Base-by-base conservation (phyloP, 2,329 filamentous ascomycete genomes). In the Emericellopsis atlantica region DNA sequence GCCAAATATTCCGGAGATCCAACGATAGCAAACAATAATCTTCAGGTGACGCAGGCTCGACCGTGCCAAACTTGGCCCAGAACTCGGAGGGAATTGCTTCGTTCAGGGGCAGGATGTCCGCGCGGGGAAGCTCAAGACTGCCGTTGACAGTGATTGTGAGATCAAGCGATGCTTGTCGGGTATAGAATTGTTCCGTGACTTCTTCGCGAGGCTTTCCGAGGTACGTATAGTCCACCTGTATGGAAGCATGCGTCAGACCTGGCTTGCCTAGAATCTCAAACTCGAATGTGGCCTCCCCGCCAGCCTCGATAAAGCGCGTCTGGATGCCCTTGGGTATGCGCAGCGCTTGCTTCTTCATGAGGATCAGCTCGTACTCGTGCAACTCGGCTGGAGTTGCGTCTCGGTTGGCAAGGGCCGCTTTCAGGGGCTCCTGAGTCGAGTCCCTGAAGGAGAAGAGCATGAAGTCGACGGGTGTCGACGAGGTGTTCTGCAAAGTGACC, bases 111-210 rank as follows among this genome's bases (percentile, higher is more conserved):
- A 92, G 60, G 15, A 93, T 70, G 52, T 95, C 89, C 48, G 89
- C 79, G 32, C 86, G 74, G 29, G 80, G 72, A 9, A 95, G 67
- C 53, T 95, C 87, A 22, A 95, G 71, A 52, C 87, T 92, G 4
- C 88, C 84, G 54, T 95, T 95, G 37, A 96, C 90, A 5, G 90
- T 95, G 14, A 95, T 76, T 0, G 82, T 85, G 43, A 96, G 66
- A 12, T 87, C 84, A 23, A 94, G 68, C 15, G 81, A 80, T 14
- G 94, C 72, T 54, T 92, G 85, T 32, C 89, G 75, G 0, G 89
- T 95, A 54, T 88, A 86, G 53, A 95, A 94, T 29, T 76, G 72
- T 31, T 82, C 79, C 21, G 73, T 70, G 2, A 89, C 64, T 43
- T 88, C 77, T 11, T 75, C 72, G n/a, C 70, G 69, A 5, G 79